Evolutionary conservation across 2,329 filamentous ascomycete species (phyloP), one percentile per base, ranked within the genome.

Genomic region (Phialophora verrucosa): DNA sequence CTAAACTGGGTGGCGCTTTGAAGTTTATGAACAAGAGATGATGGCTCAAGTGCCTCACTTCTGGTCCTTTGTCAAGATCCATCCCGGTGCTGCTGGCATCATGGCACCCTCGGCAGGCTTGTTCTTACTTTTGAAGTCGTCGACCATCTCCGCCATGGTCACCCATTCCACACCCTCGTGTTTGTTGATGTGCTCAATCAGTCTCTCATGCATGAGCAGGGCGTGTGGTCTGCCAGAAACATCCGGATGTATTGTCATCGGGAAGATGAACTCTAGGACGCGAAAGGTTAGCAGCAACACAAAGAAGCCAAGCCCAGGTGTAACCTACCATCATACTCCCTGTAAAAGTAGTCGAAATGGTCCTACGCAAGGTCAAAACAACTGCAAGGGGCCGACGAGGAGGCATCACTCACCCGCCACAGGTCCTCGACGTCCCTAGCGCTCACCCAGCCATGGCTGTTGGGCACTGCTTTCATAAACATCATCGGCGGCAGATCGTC

Each of bases 181-280:
- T 64, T 81, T 82, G 73, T 88, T 90, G 72, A 91, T 89, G 62
- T 90, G 82, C 71, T 91, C 88, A 67, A 91, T 91, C 38, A 89
- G 83, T 59, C 88, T 83, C 76, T 92, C 88, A 69, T 91, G 88
- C 89, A 92, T 91, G 7, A 91, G 78, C 38, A 92, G 72, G 0
- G 87, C 90, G 76, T 92, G 90, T 1, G 90, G 90, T 25, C 89
- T 82, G 0, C 90, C 90, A 1, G 85, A 88, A 0, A 90, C 88
- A 73, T 92, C 90, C 0, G 90, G 90, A 76, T 92, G 90, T 44
- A 92, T 88, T 0, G 90, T 92, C 76, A 92, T 90, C 0, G 90
- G 90, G 72, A 92, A 92, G 62, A 91, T 85, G 68, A 92, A 92
- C 71, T 91, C 53, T 55, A 3, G 29, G 53, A 55, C 23, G 7